These are phyloP conservation scores for Tetrahymena elliotti DNA, from an alignment of 73 alveolate genomes.

Conservation along the genomic window DNA sequence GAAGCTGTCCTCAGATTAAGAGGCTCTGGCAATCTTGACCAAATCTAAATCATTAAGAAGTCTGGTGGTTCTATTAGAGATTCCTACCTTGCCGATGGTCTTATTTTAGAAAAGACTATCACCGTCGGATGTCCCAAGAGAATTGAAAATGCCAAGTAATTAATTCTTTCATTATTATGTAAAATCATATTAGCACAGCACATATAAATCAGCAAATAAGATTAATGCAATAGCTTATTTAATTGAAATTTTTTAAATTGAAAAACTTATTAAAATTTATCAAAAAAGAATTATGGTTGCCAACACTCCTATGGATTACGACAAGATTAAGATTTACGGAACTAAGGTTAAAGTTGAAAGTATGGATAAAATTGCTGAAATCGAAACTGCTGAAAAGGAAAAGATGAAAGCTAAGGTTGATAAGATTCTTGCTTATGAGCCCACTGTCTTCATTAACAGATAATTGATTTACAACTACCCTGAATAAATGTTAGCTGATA, in stretches of 20 bases:
- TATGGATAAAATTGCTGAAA: slow-evolving; percentile 87
- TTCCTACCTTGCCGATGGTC: slow-evolving; percentile 94
- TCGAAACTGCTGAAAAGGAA: slow-evolving; percentile 94
- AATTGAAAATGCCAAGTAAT: slow-evolving; percentile 66
- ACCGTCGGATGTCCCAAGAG: slow-evolving; percentile 88
- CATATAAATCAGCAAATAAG: neutral
- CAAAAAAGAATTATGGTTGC: slow-evolving; percentile 64
- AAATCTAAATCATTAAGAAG: slow-evolving; percentile 87
- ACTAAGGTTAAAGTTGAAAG: slow-evolving; percentile 93
- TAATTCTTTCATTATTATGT: neutral
- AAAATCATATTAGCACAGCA: neutral
- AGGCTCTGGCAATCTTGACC: slow-evolving; percentile 82
- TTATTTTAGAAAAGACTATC: slow-evolving; percentile 85
- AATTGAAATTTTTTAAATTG: neutral
- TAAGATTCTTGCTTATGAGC: slow-evolving; percentile 83
- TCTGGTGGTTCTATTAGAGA: slow-evolving; percentile 94
- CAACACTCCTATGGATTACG: slow-evolving; percentile 96
- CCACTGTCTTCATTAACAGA: slow-evolving; percentile 96
- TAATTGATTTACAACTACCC: slow-evolving; percentile 97
- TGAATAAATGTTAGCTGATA: slow-evolving; percentile 88
- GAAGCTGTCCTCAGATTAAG: slow-evolving; percentile 93
- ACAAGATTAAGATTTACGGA: slow-evolving; percentile 95
- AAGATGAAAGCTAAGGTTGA: slow-evolving; percentile 94
- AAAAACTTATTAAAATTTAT: neutral
- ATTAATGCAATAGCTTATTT: neutral